Base-by-base conservation (phyloP, 2,329 filamentous ascomycete species). In the Pseudogymnoascus sp. region DNA sequence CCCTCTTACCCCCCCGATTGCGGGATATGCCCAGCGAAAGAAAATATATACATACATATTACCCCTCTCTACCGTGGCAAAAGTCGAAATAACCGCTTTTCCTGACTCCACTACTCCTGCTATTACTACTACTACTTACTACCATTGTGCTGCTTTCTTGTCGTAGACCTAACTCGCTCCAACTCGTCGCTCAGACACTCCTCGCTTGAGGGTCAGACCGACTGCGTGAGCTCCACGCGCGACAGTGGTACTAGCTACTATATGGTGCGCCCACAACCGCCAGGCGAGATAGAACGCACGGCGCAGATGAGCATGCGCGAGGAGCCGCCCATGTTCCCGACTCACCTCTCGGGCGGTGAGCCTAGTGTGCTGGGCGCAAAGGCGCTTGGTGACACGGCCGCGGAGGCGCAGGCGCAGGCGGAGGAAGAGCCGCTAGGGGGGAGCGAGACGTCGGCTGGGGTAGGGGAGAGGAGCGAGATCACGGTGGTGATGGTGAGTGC, bases 41-140 rank as follows among this genome's bases (percentile, higher is more conserved):
- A 23, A 52, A 52, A 52, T 52, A 49, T 52, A 30, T 52, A 52
- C 45, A 16, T 52, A 30, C 45, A 52, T 52, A 52, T 11, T 52
- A 52, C 45, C 45, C 45, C 45, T 30, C 45, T 16, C 45, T 16
- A n/a, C 22, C 3, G 45, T 52, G 45, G 45, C 45, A 52, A 28
- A 30, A 52, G 25, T 52, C 25, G 45, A 52, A 11, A 52, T 52
- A 52, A 16, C 45, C 45, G 23, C 14, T 30, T 52, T 52, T 28
- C 45, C 45, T 30, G 41, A 19, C 23, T 19, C 45, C 45, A 16
- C 45, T 19, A 28, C 45, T 30, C 4, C 14, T 30, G 2, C 23
- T 49, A 11, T 22, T 25, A 25, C 41, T 49, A 11, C 41, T 25
- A 25, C 41, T 14, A 19, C 11, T 22, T 25, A 25, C 41, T 14